Evolutionary conservation across 1,139 yeast genomes (phyloP).

Genomic region (Saccharomyces hybrid): DNA sequence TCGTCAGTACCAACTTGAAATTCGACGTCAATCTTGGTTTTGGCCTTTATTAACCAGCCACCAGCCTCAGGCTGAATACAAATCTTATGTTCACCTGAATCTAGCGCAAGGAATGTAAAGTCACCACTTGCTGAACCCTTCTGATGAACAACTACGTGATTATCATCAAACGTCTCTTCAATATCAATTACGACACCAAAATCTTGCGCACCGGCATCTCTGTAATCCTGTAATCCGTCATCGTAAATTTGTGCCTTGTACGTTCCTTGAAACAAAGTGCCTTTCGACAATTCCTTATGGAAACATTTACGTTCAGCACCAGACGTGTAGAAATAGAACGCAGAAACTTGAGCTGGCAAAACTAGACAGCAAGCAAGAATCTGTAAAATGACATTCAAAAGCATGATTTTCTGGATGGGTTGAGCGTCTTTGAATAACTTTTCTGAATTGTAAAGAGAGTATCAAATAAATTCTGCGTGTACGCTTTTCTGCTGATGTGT

Average conservation of each 20-base stretch:
- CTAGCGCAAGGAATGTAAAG: conserved; percentile 61
- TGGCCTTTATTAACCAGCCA: conserved; percentile 49
- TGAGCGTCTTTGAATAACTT: not conserved
- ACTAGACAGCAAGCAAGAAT: conserved; percentile 12
- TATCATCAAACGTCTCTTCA: conserved; percentile 55
- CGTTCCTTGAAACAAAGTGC: conserved; percentile 52
- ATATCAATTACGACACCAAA: conserved; percentile 46
- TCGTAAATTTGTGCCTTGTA: conserved; percentile 55
- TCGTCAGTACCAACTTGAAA: conserved; percentile 46
- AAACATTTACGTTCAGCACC: conserved; percentile 60
- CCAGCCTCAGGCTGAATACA: conserved; percentile 61
- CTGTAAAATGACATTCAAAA: conserved; percentile 5
- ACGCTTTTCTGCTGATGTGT: not conserved
- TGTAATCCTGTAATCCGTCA: conserved; percentile 36
- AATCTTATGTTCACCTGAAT: conserved; percentile 64
- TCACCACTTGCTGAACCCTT: conserved; percentile 52
- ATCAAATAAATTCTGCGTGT: not conserved
- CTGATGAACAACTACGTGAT: conserved; percentile 63
- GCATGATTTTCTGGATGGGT: conserved; percentile 3
- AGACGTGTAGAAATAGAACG: conserved; percentile 44
- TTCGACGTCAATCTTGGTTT: conserved; percentile 40
- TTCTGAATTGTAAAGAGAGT: not conserved
- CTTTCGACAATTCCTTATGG: conserved; percentile 55
- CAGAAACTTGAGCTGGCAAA: conserved; percentile 25
- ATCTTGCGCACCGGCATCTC: conserved; percentile 37